Evolutionary conservation across 306 rosid species (phyloP).

Genomic region (Albizia julibrissin): DNA sequence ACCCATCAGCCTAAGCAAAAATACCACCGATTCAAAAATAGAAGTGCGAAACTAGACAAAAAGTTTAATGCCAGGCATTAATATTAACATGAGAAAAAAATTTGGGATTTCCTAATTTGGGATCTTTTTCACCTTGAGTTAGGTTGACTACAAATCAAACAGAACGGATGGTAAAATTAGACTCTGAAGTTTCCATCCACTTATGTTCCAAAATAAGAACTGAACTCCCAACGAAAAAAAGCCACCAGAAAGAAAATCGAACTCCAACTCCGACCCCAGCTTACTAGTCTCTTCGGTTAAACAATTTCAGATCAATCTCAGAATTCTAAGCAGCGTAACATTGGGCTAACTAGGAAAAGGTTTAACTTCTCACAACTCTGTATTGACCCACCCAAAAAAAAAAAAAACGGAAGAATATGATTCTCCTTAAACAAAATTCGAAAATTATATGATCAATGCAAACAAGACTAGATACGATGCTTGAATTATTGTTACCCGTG

Average conservation of each 20-base stretch:
- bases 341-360: background rate
- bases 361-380: background rate
- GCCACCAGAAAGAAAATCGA: background rate
- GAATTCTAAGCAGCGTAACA: background rate
- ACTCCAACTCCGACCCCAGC: background rate
- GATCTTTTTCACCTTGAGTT: background rate
- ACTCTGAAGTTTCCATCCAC: background rate
- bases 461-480: background rate
- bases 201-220: background rate
- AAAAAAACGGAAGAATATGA: background rate
- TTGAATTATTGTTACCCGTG: background rate
- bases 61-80: background rate
- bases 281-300: background rate
- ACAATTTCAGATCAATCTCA: background rate
- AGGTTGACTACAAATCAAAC: background rate
- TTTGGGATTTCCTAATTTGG: background rate
- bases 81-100: background rate
- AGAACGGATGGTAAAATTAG: background rate
- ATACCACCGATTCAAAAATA: slow-evolving; percentile 19
- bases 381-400: background rate
- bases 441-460: background rate
- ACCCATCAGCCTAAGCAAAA: slow-evolving; percentile 85
- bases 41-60: slow-evolving; percentile 26
- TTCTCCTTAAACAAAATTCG: background rate
- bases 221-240: background rate